Base-by-base conservation (phyloP, 768 basidiomycete species). In the Rhodosporidiobolus sp. region DNA sequence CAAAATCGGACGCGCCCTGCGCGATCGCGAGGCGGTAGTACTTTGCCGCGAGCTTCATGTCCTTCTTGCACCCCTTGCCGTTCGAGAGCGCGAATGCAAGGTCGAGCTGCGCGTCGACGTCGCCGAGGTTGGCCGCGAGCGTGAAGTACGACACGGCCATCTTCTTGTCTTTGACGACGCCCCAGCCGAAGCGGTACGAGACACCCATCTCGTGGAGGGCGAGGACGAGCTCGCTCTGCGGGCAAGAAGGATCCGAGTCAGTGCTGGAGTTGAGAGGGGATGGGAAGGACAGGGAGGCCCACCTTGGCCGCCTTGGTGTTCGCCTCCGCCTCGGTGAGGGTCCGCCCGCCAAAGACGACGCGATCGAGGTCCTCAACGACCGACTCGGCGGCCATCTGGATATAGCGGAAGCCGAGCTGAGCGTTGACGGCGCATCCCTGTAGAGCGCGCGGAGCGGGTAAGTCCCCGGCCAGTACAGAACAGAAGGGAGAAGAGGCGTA, bases 111-210 rank as follows among this genome's bases (percentile, higher is more conserved):
- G 93, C 92, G 77, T 94, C 93, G 0, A 87, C 82, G 78, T 95
- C 93, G 2, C 92, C 92, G 5, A 95, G 84, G 46, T 86, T 86
- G 24, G 93, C 91, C 16, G 92, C 92, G 53, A 92, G 88, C 65
- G 84, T 84, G 79, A 92, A 94, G 79, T 94, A 95, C 4, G 63
- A 49, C 17, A 79, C 61, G 14, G 79, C 78, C 90, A 94, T 91
- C 84, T 89, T 91, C 83, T 90, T 88, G 81, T 94, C 91, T 80
- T 91, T 91, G 38, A 82, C 79, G 20, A 92, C 88, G 14, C 93
- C 93, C 92, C 92, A 94, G 2, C 92, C 93, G 63, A 92, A 90
- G 79, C 90, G 90, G 81, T 93, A 95, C 79, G 91, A 92, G 80
- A 92, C 90, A 1, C 91, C 93, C 8, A 94, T 91, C 81, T 94